Base-by-base conservation (phyloP, 176 grass and related monocot genomes). In the Pontederia crassipes region DNA sequence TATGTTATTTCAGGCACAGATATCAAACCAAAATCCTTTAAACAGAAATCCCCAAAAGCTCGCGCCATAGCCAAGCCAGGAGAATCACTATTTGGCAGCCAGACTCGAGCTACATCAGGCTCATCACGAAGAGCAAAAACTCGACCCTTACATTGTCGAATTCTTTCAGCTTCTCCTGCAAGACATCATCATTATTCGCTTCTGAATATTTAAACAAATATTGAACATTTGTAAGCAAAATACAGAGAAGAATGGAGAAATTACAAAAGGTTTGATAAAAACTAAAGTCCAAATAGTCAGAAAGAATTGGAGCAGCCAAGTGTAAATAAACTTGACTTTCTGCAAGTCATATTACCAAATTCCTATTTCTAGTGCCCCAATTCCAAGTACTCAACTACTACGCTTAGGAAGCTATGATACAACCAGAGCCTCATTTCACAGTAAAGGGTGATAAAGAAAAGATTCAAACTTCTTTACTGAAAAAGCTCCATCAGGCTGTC, bases 11-110 rank as follows among this genome's bases (percentile, higher is more conserved):
- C 82, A 47, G 87, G 87, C 58, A 82, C 79, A 74, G 83, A 85
- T 9, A 80, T 91, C 17, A 91, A 57, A 45, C 87, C 87, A 48
- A 77, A 86, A 74, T 91, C 79, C 52, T 91, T 91, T 12, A 91
- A 69, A 77, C 82, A 86, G 40, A 91, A 91, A 75, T 91, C 87
- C 26, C 87, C 87, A 67, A 91, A 86, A 78, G 87, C 83, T 45
- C 87, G 67, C 28, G 82, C 69, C 82, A 86, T 86, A 71, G 87
- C 83, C 48, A 91, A 71, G 45, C 87, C 87, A 7, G 83, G 87
- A 11, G 80, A 80, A 55, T 86, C 72, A 27, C 67, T 74, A 46
- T 82, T 74, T 47, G 87, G 87, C 70, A 91, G 75, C 82, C 82
- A 91, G 54, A 91, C 61, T 13, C 87, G 82, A 75, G 73, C 49